A percentile compares a stretch with the other conserved stretches of the same genome.
phyloP scores from a whole-genome alignment of 2,329 filamentous ascomycete genomes.

The Chaetomiaceae sp. region DNA sequence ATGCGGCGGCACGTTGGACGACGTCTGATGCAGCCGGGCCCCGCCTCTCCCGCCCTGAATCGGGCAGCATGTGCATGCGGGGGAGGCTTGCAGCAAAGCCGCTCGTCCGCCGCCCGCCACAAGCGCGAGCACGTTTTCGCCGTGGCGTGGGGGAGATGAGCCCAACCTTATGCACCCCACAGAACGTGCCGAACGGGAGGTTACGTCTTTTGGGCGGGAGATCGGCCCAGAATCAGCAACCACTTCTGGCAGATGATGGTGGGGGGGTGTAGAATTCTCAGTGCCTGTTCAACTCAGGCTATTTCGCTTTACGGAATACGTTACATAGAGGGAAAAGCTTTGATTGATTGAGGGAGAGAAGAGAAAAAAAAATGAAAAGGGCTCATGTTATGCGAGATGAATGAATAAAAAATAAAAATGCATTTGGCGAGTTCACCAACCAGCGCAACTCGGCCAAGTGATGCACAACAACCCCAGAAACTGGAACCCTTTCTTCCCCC shows the following conservation, averaged over 20 bases:
- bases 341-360: neutral
- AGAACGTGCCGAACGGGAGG: neutral
- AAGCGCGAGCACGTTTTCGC: conserved; percentile 3
- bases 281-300: conserved; percentile 12
- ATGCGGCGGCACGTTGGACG: neutral
- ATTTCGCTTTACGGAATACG: neutral
- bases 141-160: conserved; percentile 4
- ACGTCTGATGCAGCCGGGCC: neutral
- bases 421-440: neutral
- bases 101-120: neutral
- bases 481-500: neutral
- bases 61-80: neutral
- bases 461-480: no score
- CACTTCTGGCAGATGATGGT: no score
- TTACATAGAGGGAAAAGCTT: no score
- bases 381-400: no score
- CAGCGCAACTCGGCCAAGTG: no score
- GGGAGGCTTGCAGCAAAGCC: neutral
- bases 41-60: no score
- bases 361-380: no score
- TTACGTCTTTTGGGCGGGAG: neutral
- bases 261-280: neutral
- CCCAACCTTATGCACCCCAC: neutral
- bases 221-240: neutral
- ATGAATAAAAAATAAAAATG: conserved; percentile 1